Base-by-base conservation (phyloP, 345 rosid species). In the Sisymbrium altissimum region DNA sequence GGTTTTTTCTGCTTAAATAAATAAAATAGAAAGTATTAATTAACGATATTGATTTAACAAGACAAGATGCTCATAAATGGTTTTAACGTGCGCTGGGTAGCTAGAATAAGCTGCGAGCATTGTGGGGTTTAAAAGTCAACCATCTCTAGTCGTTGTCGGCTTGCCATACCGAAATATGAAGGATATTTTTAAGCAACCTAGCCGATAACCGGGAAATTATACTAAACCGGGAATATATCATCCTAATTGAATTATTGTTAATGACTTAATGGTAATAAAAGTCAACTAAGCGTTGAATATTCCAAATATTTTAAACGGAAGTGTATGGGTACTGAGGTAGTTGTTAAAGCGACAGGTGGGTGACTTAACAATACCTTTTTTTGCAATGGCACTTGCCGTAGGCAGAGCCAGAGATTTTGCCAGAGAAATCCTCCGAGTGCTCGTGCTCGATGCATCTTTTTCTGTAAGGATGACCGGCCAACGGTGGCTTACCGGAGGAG, bases 331-430 rank as follows among this genome's bases (percentile, higher is more conserved):
- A 62, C 54, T 38, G 36, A 30, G 21, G 67, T 25, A 66, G 67
- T 53, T 55, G 75, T 73, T 64, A 75, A 70, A 82, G 43, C 43
- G 49, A 63, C 59, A 61, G 39, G 43, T 2, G 13, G 56, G 68
- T 68, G 72, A 78, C 48, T 54, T 15, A 68, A 40, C 54, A 67
- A 43, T 85, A 94, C 98, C 96, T 90, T 81, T 84, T 86, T 61
- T 88, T 92, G 84, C 99, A 95, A 75, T 88, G 96, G 78, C 97
- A 94, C 83, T 84, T 89, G 73, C 86, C 87, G 83, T 48, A 40
- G 19, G 74, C 68, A 45, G 93, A 87, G 64, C 89, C 91, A 57
- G 97, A 86, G 73, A 86, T 48, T 53, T 81, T 85, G 25, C 89
- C 91, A 57, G 91, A 86, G 21, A 82, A 38, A 32, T 66, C 71